Evolutionary conservation across 495 filamentous ascomycete genomes (phyloP).

Genomic region (Trypethelium eluteriae): DNA sequence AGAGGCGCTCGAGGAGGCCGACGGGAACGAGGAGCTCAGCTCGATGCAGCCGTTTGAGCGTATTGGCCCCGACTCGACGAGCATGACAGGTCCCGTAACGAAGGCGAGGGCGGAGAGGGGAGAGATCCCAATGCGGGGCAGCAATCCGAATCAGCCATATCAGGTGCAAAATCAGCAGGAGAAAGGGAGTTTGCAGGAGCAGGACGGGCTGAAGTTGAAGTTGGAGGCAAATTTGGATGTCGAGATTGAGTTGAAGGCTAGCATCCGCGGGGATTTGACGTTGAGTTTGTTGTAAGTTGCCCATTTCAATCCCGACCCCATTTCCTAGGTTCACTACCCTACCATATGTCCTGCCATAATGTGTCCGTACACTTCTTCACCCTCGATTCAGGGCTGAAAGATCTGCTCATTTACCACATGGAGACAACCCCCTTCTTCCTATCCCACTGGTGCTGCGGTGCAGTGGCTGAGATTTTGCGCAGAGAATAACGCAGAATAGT

Average conservation of each 20-base stretch:
- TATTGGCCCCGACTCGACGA: constrained; percentile 42
- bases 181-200: constrained; percentile 28
- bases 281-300: constrained; percentile 38
- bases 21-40: constrained; percentile 35
- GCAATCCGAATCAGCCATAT: constrained; percentile 37
- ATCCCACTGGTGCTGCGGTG: not conserved
- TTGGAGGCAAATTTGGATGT: constrained; percentile 42
- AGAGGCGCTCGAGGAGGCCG: constrained; percentile 40
- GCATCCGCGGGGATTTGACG: constrained; percentile 39
- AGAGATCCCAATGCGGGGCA: constrained; percentile 40
- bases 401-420: not conserved
- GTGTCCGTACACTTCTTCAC: constrained; percentile 1
- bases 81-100: constrained; percentile 45
- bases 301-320: constrained; percentile 8
- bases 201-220: constrained; percentile 38
- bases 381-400: constrained; percentile 2
- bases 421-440: not conserved
- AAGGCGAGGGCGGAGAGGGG: constrained; percentile 40
- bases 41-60: constrained; percentile 45
- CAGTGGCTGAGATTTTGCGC: constrained; percentile 20
- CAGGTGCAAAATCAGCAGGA: constrained; percentile 27
- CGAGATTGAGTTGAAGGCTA: constrained; percentile 43
- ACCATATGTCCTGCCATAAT: not conserved
- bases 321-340: not conserved
- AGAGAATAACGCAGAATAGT: constrained; percentile 25